phyloP scores from a whole-genome alignment of 768 basidiomycete species.

The Daedaleopsis nitida region DNA sequence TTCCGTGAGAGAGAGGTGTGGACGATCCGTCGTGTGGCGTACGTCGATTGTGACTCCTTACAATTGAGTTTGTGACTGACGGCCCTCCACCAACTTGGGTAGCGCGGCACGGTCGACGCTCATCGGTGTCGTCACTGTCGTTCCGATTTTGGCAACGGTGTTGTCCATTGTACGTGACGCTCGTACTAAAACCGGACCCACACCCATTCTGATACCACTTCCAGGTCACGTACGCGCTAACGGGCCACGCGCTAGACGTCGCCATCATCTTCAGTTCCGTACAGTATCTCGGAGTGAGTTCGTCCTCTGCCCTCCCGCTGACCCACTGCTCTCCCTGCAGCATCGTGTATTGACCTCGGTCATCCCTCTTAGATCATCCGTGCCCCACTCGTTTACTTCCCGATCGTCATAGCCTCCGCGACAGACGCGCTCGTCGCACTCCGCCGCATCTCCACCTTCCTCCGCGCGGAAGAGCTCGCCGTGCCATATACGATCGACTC shows the following conservation, averaged over 20 bases:
- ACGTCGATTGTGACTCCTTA: too few species aligned
- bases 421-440: conserved; percentile 83
- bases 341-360: not conserved
- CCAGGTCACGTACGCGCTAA: conserved; percentile 65
- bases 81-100: not conserved
- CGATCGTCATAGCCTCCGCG: conserved; percentile 51
- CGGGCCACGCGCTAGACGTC: conserved; percentile 64
- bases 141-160: conserved; percentile 76
- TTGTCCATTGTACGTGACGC: conserved; percentile 55
- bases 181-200: not conserved
- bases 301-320: not conserved
- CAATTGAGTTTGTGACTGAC: conserved; percentile 8
- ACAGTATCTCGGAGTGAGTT: conserved; percentile 78
- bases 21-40: conserved; percentile 45
- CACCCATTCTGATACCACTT: not conserved
- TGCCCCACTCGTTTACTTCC: conserved; percentile 56
- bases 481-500: conserved; percentile 59
- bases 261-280: conserved; percentile 83
- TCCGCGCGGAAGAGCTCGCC: conserved; percentile 79
- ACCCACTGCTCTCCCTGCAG: not conserved
- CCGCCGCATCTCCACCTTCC: conserved; percentile 73
- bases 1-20: conserved; percentile 73
- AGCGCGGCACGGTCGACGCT: conserved; percentile 35
- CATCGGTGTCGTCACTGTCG: conserved; percentile 48
- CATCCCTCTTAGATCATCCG: conserved; percentile 49